phyloP scores from a whole-genome alignment of 78 protist species.

The Cavenderia fasciculata region DNA sequence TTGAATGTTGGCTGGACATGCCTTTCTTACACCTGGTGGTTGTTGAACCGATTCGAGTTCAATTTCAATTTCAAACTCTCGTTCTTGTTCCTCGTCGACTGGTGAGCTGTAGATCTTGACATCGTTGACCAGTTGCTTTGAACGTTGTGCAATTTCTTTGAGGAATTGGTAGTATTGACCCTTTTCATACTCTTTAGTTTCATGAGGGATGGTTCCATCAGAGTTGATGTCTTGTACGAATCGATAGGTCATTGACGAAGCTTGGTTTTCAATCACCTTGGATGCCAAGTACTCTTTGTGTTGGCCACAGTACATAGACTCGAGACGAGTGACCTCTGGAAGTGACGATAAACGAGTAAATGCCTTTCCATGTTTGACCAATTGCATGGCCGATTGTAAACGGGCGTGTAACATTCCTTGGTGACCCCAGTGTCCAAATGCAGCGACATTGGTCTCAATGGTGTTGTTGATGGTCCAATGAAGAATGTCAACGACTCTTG shows the following conservation, averaged over 20 bases:
- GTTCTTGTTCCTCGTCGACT: background rate
- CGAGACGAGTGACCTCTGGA: background rate
- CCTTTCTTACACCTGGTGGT: background rate
- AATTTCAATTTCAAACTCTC: conserved; percentile 3
- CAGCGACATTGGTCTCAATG: background rate
- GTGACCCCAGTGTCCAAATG: background rate
- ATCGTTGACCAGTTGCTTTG: background rate
- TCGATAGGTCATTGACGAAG: background rate
- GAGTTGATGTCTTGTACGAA: too few relatives aligned
- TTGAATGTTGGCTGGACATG: background rate
- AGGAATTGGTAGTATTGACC: too few relatives aligned
- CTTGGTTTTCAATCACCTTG: background rate
- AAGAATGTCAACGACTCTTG: background rate
- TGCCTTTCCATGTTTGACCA: background rate
- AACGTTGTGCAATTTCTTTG: background rate
- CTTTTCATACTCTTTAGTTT: background rate
- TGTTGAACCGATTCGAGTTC: background rate
- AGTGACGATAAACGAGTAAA: background rate
- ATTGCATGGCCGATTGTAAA: background rate
- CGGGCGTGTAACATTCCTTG: background rate
- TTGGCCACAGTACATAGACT: background rate
- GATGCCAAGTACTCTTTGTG: background rate
- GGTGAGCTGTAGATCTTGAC: background rate
- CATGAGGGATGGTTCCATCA: too few relatives aligned
- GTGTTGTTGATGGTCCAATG: background rate